Evolutionary conservation across 2,329 filamentous ascomycete species (phyloP).

Genomic region (Fusarium illudens): DNA sequence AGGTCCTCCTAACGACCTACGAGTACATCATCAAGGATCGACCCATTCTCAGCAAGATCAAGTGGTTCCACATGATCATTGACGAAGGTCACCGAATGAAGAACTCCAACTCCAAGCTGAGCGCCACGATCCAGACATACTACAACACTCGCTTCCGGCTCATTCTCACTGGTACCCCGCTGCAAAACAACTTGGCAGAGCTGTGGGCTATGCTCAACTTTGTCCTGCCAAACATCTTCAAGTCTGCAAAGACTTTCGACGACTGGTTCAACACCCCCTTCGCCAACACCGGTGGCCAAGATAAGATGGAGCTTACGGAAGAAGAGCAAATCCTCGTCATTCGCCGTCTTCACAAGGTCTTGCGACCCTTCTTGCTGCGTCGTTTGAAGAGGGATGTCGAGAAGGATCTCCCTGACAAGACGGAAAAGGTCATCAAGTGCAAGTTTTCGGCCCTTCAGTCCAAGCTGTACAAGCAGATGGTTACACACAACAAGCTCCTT

Average conservation of each 20-base stretch:
- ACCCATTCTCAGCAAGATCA: slow-evolving; percentile 94
- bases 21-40: slow-evolving; percentile 99
- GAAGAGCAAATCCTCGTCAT: slow-evolving; percentile 99
- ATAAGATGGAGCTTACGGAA: slow-evolving; percentile 99
- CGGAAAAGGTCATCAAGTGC: slow-evolving; percentile 99
- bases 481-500: slow-evolving; percentile 92
- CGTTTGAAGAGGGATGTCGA: slow-evolving; percentile 99
- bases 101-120: slow-evolving; percentile 95
- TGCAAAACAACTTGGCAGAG: slow-evolving; percentile 96
- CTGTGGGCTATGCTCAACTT: slow-evolving; percentile 99
- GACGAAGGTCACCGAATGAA: slow-evolving; percentile 99
- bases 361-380: slow-evolving; percentile 95
- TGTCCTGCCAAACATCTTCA: slow-evolving; percentile 97
- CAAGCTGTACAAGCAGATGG: slow-evolving; percentile 96
- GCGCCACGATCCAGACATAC: slow-evolving; percentile 92
- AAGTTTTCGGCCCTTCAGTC: slow-evolving; percentile 95
- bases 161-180: slow-evolving; percentile 94
- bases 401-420: slow-evolving; percentile 98
- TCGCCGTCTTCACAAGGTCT: slow-evolving; percentile 95
- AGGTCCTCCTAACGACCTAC: slow-evolving; percentile 96
- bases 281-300: slow-evolving; percentile 95
- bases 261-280: slow-evolving; percentile 99
- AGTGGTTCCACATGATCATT: slow-evolving; percentile 99
- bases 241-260: slow-evolving; percentile 97
- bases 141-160: slow-evolving; percentile 95